Base-by-base conservation (phyloP, 768 basidiomycete genomes). In the Hirschioporus abietinus region DNA sequence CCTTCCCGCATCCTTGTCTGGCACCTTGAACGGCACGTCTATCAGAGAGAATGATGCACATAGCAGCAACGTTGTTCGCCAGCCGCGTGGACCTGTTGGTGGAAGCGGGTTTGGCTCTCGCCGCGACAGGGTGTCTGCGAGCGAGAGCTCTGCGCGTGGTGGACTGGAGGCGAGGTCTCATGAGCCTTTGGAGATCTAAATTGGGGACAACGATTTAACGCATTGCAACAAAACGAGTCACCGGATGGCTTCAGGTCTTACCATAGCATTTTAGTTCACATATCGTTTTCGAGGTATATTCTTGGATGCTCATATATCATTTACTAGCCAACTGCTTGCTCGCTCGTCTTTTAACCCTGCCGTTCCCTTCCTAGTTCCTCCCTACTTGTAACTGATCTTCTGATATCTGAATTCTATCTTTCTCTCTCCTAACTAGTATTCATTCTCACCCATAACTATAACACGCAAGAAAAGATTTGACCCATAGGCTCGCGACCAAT, bases 121-220 rank as follows among this genome's bases (percentile, higher is more conserved):
- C 69, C 70, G 83, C 70, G 74, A 75, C 65, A 75, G 80, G 63
- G 74, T 68, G 66, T 64, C 71, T 65, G 78, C 78, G n/a, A 73
- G 74, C 66, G 88, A 89, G 76, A 88, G 84, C 71, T 82, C 82
- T 73, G 74, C 80, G 62, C 84, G 87, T 79, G 85, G 85, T 78
- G 90, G 88, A 77, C 85, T 94, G 72, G 93, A 95, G 75, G 86
- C 91, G 72, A 86, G 89, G 77, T 91, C 91, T 69, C 90, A 93
- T 80, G 91, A 95, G 81, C 91, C 91, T 57, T 77, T 93, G 79
- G 93, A 94, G 77, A 88, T 93, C 83, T 93, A 81, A 72, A 35
- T 24, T 64, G 27, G 24, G 24, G 27, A 64, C 10, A 18, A 30
- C 35, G 63, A 64, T 8, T 34, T 36, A 27, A 26, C 35, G 63